phyloP scores from a whole-genome alignment of 331 rosid species.

The Quercus phellos region DNA sequence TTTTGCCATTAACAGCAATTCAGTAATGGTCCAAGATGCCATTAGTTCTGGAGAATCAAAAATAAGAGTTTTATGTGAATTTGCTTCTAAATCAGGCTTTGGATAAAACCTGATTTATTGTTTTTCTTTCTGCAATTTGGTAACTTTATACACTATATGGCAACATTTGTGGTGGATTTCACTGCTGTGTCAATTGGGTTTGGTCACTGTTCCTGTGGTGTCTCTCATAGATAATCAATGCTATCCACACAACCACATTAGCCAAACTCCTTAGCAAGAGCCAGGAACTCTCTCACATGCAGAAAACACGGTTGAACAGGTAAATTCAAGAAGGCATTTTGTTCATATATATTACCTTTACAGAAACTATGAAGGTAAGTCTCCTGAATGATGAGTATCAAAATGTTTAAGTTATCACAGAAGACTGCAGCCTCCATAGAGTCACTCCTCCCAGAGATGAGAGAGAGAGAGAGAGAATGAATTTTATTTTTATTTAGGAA shows the following conservation, averaged over 20 bases:
- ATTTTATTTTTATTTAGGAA: too few relatives aligned
- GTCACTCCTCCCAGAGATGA: too few relatives aligned
- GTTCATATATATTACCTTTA: not conserved
- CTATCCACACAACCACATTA: conserved; percentile 70
- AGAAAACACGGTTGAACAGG: conserved; percentile 87
- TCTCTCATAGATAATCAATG: conserved; percentile 94
- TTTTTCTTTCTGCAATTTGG: conserved; percentile 62
- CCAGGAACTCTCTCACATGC: conserved; percentile 90
- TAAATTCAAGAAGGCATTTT: conserved; percentile 9
- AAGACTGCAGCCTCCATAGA: too few relatives aligned
- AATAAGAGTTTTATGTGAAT: not conserved
- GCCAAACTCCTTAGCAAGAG: conserved; percentile 80
- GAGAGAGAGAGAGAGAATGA: too few relatives aligned
- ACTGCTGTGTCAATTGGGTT: conserved; percentile 95
- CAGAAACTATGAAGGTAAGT: too few relatives aligned
- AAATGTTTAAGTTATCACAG: too few relatives aligned
- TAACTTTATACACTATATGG: conserved; percentile 89
- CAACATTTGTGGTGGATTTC: conserved; percentile 88
- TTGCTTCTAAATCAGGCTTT: not conserved
- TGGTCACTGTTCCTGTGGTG: conserved; percentile 89
- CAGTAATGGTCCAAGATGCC: conserved; percentile 97
- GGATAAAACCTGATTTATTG: conserved; percentile 3
- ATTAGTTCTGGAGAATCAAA: conserved; percentile 60
- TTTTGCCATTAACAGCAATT: conserved; percentile 77
- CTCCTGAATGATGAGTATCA: too few relatives aligned